Percentiles rank a stretch among this genome's conserved stretches.
These are phyloP conservation scores for Cercophora samala DNA, from an alignment of 495 filamentous ascomycete species.

Conservation along the genomic window DNA sequence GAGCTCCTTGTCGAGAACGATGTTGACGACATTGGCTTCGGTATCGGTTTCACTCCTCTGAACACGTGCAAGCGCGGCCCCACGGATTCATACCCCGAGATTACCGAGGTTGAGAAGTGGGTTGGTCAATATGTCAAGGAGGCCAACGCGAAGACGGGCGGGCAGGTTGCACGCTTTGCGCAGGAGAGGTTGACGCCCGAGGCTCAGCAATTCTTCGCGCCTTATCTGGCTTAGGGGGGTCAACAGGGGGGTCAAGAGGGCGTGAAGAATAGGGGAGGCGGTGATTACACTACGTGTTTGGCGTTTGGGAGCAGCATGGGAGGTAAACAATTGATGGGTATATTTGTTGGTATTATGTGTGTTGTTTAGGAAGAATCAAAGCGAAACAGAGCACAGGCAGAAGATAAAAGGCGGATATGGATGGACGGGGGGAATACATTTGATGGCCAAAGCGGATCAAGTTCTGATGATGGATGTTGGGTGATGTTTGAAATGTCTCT, in stretches of 20 bases:
- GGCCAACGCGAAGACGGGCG: constrained; percentile 43
- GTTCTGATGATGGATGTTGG: no score
- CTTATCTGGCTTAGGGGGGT: constrained; percentile 37
- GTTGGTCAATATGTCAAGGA: constrained; percentile 66
- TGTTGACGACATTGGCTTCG: constrained; percentile 91
- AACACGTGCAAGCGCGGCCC: constrained; percentile 72
- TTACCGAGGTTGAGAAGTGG: constrained; percentile 75
- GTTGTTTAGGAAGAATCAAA: no score
- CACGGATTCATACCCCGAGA: constrained; percentile 77
- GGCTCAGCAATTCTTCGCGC: constrained; percentile 39
- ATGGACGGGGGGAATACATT: no score
- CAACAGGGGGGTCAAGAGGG: neutral
- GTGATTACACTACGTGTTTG: neutral
- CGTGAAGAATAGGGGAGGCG: neutral
- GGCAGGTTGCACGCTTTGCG: constrained; percentile 38
- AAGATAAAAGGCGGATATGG: neutral
- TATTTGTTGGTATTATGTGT: neutral
- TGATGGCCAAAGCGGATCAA: no score
- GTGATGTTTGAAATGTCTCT: no score
- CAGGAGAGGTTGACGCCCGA: constrained; percentile 39
- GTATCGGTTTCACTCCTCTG: constrained; percentile 85
- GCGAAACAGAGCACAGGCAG: neutral
- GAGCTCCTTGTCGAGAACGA: constrained; percentile 79
- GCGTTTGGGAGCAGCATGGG: neutral
- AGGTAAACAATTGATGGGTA: neutral